Percentiles rank a stretch among this genome's conserved stretches.
phyloP scores from a whole-genome alignment of 2,329 filamentous ascomycete species.

The Colletotrichum australisinense region DNA sequence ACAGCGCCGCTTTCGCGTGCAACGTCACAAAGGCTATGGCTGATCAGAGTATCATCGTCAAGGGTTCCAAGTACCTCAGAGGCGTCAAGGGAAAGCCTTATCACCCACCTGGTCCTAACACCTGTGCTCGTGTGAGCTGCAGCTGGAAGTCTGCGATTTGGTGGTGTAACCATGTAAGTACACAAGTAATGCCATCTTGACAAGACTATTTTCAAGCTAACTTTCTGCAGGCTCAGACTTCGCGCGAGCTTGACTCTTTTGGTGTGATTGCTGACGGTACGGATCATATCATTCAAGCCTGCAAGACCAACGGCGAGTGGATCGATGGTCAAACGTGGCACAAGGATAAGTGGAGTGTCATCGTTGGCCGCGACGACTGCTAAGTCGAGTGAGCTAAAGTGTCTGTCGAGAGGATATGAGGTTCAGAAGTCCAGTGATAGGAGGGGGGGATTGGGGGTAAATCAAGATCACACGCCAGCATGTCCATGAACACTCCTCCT shows the following conservation, averaged over 20 bases:
- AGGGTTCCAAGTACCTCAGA: conserved; percentile 21
- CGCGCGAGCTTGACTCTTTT: conserved; percentile 1
- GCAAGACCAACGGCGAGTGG: not conserved
- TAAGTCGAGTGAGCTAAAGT: not conserved
- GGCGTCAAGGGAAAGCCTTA: not conserved
- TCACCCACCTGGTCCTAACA: conserved; percentile 3
- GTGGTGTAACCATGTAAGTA: conserved; percentile 29
- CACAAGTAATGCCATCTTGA: not conserved
- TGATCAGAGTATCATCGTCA: not conserved
- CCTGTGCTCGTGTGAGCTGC: conserved; percentile 31
- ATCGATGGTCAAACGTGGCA: conserved; percentile 6
- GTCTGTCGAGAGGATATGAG: not conserved
- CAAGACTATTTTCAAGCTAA: not conserved
- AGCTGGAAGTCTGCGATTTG: conserved; percentile 18
- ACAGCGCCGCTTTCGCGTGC: not conserved
- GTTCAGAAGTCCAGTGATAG: not conserved
- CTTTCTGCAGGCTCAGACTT: not conserved
- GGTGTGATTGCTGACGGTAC: conserved; percentile 16
- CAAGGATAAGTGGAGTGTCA: conserved; percentile 6
- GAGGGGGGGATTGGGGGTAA: not conserved
- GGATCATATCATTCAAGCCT: not conserved
- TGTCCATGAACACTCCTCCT: not conserved
- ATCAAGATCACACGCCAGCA: not conserved
- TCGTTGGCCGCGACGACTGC: not conserved
- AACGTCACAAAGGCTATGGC: not conserved